Base-by-base conservation (phyloP, 306 rosid species). In the Fragaria nilgerrensis region DNA sequence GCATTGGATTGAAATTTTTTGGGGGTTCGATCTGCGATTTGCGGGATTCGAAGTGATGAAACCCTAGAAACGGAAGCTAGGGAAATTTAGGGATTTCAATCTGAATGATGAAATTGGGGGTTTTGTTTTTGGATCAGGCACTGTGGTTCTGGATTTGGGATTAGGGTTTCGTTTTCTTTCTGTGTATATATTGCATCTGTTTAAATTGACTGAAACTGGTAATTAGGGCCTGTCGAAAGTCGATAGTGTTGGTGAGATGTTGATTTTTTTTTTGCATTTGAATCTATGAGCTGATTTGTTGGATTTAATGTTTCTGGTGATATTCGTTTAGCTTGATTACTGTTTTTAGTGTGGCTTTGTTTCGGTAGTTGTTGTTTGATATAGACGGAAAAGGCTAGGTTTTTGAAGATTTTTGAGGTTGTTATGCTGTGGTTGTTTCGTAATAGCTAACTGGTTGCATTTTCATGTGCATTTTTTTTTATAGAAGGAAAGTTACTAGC, bases 11-110 rank as follows among this genome's bases (percentile, higher is more conserved):
- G 84, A 80, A 75, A 58, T 70, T 75, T 72, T 34, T 50, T 63
- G 61, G 77, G 78, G 70, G 77, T 41, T 86, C 84, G 96, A 88
- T 91, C 91, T 83, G 74, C 82, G 50, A 19, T 55, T 22, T 70
- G 45, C 19, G 59, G 73, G 70, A 70, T 79, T 75, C 76, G 82
- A 66, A 75, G 39, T 64, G 80, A 76, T 69, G 78, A 82, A 89
- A 89, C 92, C 94, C 89, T 87, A 87, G 81, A 83, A 67, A 47
- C 5, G 58, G 41, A 78, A 78, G 83, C 68, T 77, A 47, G 79
- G 66, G 68, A 27, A n/a, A 53, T 67, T 68, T 65, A 45, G 17
- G 62, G 66, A 8, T 8, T 79, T 78, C 79, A 75, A 81, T 86
- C 75, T 34, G 52, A 23, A 15, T 64, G 34, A 59, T 67, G 81